Evolutionary conservation across 148 eudicot genomes (phyloP), one percentile per base, ranked within the genome.

Genomic region (Fagopyrum homotropicum): DNA sequence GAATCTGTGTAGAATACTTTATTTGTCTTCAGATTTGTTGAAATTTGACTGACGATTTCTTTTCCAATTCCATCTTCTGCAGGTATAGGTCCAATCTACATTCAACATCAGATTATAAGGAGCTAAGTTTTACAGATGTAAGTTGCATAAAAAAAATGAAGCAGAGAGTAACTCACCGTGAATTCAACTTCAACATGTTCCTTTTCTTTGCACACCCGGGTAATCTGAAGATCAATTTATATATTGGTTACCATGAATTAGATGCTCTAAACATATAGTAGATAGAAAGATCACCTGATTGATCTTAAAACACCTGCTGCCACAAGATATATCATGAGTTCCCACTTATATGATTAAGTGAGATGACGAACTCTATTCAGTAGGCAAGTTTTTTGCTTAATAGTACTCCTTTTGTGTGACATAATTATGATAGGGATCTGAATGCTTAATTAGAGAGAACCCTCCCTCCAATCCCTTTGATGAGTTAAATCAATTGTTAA

Each of bases 161-260:
- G 45, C 46, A 60, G 69, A 51, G 17, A 17, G 56, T 11, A 85
- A 86, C 89, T 81, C 45, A 90, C 95, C 79, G 71, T 79, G 74
- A 86, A 90, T 81, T 90, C 95, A 70, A 90, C 83, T 86, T 90
- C 95, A 78, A 78, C 89, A 84, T 90, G 92, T 69, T 88, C 95
- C 82, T 88, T 85, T 78, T 77, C 86, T 82, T 88, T 90, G 83
- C 83, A 90, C 69, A 90, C 85, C 77, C 95, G 85, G 16, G 95
- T 88, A 69, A 88, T 77, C 95, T 90, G 91, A 84, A 82, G 75
- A 74, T 73, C 55, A 63, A 47, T 54, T 72, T 51, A 60, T 16
- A 47, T 76, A 45, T 14, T 56, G 47, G 9, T 63, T 35, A 64
- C 6, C 70, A 11, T 64, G 45, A 30, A 11, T 64, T 10, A 30